Conservation (phyloP, 140 eudicot species). For the Eryngium alpinum region DNA sequence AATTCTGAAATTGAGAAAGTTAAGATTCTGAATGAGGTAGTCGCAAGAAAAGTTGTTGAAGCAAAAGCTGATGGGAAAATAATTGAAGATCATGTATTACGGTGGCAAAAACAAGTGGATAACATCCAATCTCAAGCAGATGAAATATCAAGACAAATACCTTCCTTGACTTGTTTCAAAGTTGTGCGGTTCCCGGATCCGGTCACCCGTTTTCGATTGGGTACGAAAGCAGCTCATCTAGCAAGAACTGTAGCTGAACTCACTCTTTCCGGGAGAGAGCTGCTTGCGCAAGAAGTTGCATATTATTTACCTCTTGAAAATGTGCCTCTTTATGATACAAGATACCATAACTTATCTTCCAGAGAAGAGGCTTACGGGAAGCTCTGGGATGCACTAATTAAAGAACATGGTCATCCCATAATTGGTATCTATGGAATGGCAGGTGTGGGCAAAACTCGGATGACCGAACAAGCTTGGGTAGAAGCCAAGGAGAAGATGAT, state of each 20-base stretch:
- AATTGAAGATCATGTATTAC: not conserved
- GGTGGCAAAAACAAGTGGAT: not conserved
- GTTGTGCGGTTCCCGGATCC: not conserved
- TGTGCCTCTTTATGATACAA: not conserved
- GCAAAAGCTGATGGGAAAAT: not conserved
- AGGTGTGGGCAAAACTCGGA: conserved; percentile 19
- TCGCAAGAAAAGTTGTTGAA: not conserved
- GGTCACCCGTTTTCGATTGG: not conserved
- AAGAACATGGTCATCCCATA: not conserved
- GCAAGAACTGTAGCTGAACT: not conserved
- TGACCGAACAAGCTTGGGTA: conserved; percentile 4
- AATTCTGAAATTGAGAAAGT: not conserved
- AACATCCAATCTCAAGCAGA: not conserved
- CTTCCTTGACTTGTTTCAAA: not conserved
- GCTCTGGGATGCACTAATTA: not conserved
- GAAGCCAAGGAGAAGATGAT: not conserved
- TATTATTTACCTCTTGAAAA: not conserved
- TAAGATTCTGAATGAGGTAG: not conserved
- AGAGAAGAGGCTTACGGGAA: not conserved
- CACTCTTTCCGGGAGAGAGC: not conserved
- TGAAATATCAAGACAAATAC: not conserved
- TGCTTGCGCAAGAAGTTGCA: not conserved
- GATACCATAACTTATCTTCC: not conserved
- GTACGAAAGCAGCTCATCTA: not conserved
- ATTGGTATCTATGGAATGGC: conserved; percentile 18